Evolutionary conservation across 495 filamentous ascomycete genomes (phyloP).

Genomic region (Neurospora sp.): DNA sequence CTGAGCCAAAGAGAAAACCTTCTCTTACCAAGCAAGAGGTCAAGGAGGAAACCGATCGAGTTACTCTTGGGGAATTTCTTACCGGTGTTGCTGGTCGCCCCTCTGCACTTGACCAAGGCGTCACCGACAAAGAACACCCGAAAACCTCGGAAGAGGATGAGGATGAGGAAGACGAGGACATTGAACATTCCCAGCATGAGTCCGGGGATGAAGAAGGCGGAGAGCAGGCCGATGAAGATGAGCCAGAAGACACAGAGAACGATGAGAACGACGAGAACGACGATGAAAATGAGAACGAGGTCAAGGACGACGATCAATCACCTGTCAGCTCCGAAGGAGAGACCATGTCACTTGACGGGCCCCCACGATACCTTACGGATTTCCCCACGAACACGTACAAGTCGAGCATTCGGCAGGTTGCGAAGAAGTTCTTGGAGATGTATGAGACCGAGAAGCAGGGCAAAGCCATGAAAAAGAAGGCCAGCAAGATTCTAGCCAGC

Average conservation of each 20-base stretch:
- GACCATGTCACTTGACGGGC: constrained; percentile 46
- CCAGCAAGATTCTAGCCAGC: constrained; percentile 59
- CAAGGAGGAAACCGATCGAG: constrained; percentile 7
- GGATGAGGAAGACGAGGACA: constrained; percentile 38
- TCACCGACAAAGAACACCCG: constrained; percentile 26
- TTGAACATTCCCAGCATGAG: constrained; percentile 2
- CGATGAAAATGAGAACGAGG: constrained; percentile 42
- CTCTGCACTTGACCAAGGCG: constrained; percentile 1
- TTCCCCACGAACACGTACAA: constrained; percentile 57
- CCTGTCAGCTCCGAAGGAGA: constrained; percentile 52
- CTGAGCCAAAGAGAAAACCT: constrained; percentile 19
- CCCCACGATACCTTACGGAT: constrained; percentile 36
- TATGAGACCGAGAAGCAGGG: constrained; percentile 69
- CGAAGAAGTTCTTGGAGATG: constrained; percentile 69
- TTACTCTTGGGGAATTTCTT: neutral
- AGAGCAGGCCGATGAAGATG: constrained; percentile 35
- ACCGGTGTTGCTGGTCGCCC: neutral
- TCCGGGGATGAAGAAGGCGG: constrained; percentile 16
- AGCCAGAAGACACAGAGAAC: constrained; percentile 50
- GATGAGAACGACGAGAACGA: constrained; percentile 42
- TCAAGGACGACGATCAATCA: constrained; percentile 60
- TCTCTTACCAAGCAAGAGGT: constrained; percentile 16
- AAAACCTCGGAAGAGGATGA: constrained; percentile 17
- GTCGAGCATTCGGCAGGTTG: constrained; percentile 61
- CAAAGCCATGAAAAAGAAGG: constrained; percentile 64